Percentiles rank a stretch among this genome's conserved stretches.
Conservation (phyloP, 768 basidiomycete species). For the Coprinopsis marcescibilis region DNA sequence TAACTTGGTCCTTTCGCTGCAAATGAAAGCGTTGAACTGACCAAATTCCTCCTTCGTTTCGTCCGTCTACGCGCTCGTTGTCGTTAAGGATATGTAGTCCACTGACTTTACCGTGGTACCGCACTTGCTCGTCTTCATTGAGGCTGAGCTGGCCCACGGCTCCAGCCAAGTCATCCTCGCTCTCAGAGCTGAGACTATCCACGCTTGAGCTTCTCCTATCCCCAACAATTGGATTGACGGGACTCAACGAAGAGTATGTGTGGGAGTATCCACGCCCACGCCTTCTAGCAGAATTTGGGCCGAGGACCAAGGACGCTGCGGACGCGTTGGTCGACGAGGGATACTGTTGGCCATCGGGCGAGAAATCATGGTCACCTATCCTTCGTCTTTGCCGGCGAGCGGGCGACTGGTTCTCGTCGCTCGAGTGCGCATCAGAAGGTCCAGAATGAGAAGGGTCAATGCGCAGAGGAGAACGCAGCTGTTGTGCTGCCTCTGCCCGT, state of each 20-base stretch:
- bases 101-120: slow-evolving; percentile 83
- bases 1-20: slow-evolving; percentile 2
- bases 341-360: slow-evolving; percentile 14
- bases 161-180: slow-evolving; percentile 45
- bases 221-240: slow-evolving; percentile 14
- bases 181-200: slow-evolving; percentile 27
- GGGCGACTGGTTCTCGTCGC: slow-evolving; percentile 27
- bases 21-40: slow-evolving; percentile 24
- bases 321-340: slow-evolving; percentile 16
- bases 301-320: slow-evolving; percentile 17
- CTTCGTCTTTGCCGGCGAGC: slow-evolving; percentile 47
- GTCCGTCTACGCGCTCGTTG: slow-evolving; percentile 53
- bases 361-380: slow-evolving; percentile 32
- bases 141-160: slow-evolving; percentile 83
- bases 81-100: slow-evolving; percentile 69
- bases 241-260: slow-evolving; percentile 12
- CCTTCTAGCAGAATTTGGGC: slow-evolving; percentile 6
- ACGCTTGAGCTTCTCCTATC: slow-evolving; percentile 30
- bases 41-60: slow-evolving; percentile 78
- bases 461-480: slow-evolving; percentile 5
- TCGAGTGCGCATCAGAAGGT: slow-evolving; percentile 14
- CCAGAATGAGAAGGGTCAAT: slow-evolving; percentile 7
- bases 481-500: not conserved
- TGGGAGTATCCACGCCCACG: slow-evolving; percentile 10
- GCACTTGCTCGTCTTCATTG: slow-evolving; percentile 81